Evolutionary conservation across 805 yeast genomes (phyloP), one percentile per base, ranked within the genome.

Genomic region (Ogataea glucozyma): DNA sequence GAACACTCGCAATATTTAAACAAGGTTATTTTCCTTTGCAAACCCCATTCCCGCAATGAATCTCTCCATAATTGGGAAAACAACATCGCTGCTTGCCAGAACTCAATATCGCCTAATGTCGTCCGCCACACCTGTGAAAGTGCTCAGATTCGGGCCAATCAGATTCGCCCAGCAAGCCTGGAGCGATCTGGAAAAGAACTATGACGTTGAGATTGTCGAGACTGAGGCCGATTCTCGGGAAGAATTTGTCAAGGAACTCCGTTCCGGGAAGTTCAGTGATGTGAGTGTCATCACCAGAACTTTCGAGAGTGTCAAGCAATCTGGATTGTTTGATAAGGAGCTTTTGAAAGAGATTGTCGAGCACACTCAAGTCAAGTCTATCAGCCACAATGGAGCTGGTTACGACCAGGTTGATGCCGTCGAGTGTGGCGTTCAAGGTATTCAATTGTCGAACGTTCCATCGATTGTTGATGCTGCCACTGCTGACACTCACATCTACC

Each of bases 161-260:
- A 60, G 64, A 39, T 82, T 69, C 57, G 90, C 88, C 32, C 76
- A 74, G 27, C 67, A 74, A 23, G 85, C 82, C 31, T 87, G 93
- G 91, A 53, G 60, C 9, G 55, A 72, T 31, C 56, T 73, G 5
- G 43, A 17, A 2, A 21, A 30, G 13, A 50, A 51, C 14, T 41
- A 55, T 40, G 62, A 67, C 16, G 76, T 72, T 4, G 72, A 78
- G 34, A 70, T 82, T n/a, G 56, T 81, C 16, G 61, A 71, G 24
- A 48, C 71, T 11, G 65, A 60, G n/a, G 69, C 74, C 3, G 57
- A 65, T 3, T 64, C 63, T 19, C 62, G 77, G 31, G 61, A 52
- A 13, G 72, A 73, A 53, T 71, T 75, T 53, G 45, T 73, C 19
- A 29, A 53, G 14, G 70, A 69, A 50, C 61, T 65, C 35, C 51